These are phyloP conservation scores for Geotrichum australiense DNA, from an alignment of 1,139 yeast species.

Conservation along the genomic window DNA sequence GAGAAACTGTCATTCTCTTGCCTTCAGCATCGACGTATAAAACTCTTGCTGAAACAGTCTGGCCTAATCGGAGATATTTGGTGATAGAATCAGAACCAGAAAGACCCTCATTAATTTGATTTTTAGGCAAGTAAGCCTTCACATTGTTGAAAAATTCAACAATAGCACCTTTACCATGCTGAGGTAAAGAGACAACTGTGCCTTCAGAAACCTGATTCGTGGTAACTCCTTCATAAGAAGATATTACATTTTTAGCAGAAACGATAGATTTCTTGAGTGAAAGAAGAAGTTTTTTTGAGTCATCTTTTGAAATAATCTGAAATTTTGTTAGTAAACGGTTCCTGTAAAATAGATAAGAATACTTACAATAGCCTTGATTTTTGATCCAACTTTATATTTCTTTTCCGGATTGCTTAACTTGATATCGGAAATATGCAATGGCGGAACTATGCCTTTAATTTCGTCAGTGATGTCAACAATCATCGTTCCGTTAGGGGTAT, in stretches of 20 bases:
- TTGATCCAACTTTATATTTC: constrained; percentile 77
- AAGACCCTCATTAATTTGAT: constrained; percentile 68
- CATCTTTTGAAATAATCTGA: too few species aligned
- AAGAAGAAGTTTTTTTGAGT: constrained; percentile 39
- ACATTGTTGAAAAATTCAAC: constrained; percentile 76
- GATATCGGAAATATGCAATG: constrained; percentile 74
- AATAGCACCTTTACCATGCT: constrained; percentile 57
- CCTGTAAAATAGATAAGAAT: constrained; percentile 20
- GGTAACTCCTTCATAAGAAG: constrained; percentile 46
- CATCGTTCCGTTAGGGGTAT: constrained; percentile 67
- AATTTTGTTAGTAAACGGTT: constrained; percentile 5
- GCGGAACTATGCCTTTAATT: constrained; percentile 70
- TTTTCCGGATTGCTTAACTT: constrained; percentile 84
- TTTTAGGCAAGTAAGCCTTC: constrained; percentile 74
- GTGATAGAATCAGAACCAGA: constrained; percentile 71
- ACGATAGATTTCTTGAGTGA: constrained; percentile 83
- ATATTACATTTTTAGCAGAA: constrained; percentile 51
- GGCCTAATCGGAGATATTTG: constrained; percentile 76
- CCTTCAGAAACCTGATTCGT: constrained; percentile 65
- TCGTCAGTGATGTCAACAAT: constrained; percentile 56
- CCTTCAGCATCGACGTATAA: constrained; percentile 49
- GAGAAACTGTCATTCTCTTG: constrained; percentile 61
- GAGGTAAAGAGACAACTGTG: constrained; percentile 64
- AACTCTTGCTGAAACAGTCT: constrained; percentile 70
- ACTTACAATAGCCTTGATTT: constrained; percentile 61